Conservation (phyloP, 768 basidiomycete species). For the Grammothele lineata region DNA sequence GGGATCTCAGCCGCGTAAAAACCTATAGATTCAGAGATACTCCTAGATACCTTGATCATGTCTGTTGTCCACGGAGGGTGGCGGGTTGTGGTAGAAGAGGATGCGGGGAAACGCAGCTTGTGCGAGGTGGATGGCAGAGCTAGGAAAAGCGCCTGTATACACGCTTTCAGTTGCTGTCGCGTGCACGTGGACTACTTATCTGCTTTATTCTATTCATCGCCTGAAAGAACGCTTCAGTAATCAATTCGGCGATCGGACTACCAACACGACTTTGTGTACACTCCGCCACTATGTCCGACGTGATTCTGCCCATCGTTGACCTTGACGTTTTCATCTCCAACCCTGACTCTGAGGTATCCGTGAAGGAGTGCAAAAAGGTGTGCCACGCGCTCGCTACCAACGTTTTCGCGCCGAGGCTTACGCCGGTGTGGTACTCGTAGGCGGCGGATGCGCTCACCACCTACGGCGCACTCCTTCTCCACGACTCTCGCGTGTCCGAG, state of each 20-base stretch:
- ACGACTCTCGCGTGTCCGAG: slow-evolving; percentile 81
- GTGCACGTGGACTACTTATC: background rate
- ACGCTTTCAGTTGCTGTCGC: too few species aligned
- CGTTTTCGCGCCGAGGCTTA: background rate
- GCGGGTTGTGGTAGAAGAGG: slow-evolving; percentile 1
- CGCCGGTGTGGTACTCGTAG: slow-evolving; percentile 30
- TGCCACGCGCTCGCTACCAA: slow-evolving; percentile 2
- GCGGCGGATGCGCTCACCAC: slow-evolving; percentile 77
- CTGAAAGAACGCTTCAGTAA: too few species aligned
- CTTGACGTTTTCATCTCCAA: slow-evolving; percentile 65
- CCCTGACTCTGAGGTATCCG: slow-evolving; percentile 41
- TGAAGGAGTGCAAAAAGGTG: slow-evolving; percentile 66
- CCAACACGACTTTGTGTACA: too few species aligned
- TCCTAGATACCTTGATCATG: slow-evolving; percentile 14
- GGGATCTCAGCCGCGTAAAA: too few species aligned
- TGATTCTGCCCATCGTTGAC: slow-evolving; percentile 70
- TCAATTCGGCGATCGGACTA: too few species aligned
- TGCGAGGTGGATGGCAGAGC: slow-evolving; percentile 5
- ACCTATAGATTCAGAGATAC: background rate
- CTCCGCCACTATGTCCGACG: slow-evolving; percentile 28
- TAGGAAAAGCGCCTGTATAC: slow-evolving; percentile 10
- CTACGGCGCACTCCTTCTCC: slow-evolving; percentile 84
- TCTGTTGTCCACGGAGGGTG: slow-evolving; percentile 1
- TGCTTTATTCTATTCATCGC: too few species aligned
- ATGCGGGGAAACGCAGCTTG: slow-evolving; percentile 5